Evolutionary conservation across 306 rosid species (phyloP), one percentile per base, ranked within the genome.

Genomic region (Fragaria nilgerrensis): DNA sequence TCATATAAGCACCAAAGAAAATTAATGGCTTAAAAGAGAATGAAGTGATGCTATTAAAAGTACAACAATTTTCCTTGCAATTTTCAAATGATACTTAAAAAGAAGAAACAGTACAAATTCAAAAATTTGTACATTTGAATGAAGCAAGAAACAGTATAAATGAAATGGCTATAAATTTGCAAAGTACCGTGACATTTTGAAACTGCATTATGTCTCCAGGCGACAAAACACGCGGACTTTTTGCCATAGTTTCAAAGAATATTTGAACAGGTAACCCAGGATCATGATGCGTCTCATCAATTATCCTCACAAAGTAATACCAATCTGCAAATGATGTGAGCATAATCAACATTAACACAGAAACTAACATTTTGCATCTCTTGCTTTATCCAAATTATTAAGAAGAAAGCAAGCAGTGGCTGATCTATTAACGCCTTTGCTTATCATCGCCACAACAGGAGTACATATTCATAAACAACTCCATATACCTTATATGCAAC

Each of bases 151-250:
- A 48, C 3, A 11, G 15, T 29, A 36, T 2, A 50, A 50, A 73
- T 72, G 41, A 13, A 9, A 11, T 8, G 66, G 69, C n/a, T 16
- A 55, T 29, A 62, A 9, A 11, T 71, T 79, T 19, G 3, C 19
- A 56, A 73, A 32, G 64, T 90, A 92, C 93, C 90, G 2, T 4
- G 25, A 90, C 92, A 70, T 22, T 58, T 32, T 72, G 71, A 22
- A 94, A 83, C 68, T 68, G 85, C 79, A 92, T 82, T 75, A 94
- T 63, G 70, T 90, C 98, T 62, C 98, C 98, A 16, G 75, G 29
- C 9, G 87, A 73, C 19, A 77, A 79, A 80, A 87, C 76, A 61
- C 3, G 81, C n/a, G 96, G 98, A 77, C 87, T 91, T 29, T n/a
- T 55, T 32, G 79, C 80, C n/a, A 83, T 34, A 85, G 7, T 58